These are phyloP conservation scores for Diaporthe humulicola DNA, from an alignment of 2,329 filamentous ascomycete species.

Conservation along the genomic window DNA sequence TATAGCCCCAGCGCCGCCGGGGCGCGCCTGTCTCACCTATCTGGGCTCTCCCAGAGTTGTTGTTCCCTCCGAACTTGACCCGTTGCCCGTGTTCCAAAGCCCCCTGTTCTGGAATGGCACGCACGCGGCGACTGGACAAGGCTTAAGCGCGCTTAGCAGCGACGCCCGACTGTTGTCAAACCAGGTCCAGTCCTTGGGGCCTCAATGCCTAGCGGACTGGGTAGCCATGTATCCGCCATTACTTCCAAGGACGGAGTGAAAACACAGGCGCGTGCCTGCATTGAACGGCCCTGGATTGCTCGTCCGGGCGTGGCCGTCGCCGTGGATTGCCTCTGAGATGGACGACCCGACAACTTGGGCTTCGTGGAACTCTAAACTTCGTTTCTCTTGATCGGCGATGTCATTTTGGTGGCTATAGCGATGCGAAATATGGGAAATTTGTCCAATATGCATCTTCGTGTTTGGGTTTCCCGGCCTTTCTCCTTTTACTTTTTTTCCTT, in stretches of 20 bases:
- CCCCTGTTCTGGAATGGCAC: background rate
- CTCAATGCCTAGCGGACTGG: conserved; percentile 1
- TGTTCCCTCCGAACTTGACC: background rate
- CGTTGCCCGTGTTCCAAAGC: conserved; percentile 1
- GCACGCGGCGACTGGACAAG: background rate
- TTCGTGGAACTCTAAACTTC: conserved; percentile 10
- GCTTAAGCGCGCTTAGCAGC: conserved; percentile 15
- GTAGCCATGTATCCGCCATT: background rate
- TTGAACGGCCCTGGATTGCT: background rate
- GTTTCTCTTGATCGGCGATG: conserved; percentile 4
- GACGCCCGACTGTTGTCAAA: background rate
- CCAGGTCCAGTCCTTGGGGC: conserved; percentile 1
- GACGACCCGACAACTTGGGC: conserved; percentile 16
- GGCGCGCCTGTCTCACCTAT: conserved; percentile 19
- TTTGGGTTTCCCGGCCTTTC: background rate
- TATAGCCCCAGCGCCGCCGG: conserved; percentile 10
- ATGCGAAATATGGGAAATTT: conserved; percentile 11
- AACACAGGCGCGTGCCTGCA: background rate
- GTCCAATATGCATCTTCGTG: conserved; percentile 15
- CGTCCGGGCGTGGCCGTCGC: conserved; percentile 19
- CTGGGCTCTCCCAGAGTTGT: conserved; percentile 9
- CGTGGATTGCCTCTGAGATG: background rate
- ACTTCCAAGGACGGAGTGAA: conserved; percentile 24
- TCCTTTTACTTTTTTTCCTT: background rate
- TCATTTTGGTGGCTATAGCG: background rate